phyloP scores from a whole-genome alignment of 2,329 filamentous ascomycete genomes.

The Ceratocystis variospora region DNA sequence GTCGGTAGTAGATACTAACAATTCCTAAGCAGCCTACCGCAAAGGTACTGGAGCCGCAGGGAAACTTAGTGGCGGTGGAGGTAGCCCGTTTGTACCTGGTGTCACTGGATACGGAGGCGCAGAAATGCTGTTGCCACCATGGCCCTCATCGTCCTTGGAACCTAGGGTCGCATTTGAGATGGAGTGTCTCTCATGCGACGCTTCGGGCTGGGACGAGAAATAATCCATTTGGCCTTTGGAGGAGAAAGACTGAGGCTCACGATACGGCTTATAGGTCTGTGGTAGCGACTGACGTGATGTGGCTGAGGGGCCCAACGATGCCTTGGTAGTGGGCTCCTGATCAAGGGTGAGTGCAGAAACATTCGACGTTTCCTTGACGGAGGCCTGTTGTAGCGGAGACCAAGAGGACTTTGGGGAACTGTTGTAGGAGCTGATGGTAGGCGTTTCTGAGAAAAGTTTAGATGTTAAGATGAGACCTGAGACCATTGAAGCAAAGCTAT shows the following conservation, averaged over 20 bases:
- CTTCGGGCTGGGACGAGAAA: constrained; percentile 3
- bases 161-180: not conserved
- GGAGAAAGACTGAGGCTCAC: constrained; percentile 9
- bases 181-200: constrained; percentile 1
- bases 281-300: constrained; percentile 10
- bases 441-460: constrained; percentile 10
- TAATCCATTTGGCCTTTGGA: constrained; percentile 16
- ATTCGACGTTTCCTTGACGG: not conserved
- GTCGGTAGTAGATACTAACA: not conserved
- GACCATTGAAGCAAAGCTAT: not conserved
- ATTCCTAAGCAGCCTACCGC: not conserved
- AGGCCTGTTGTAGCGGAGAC: not conserved
- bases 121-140: not conserved
- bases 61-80: constrained; percentile 17
- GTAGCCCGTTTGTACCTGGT: constrained; percentile 14
- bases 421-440: constrained; percentile 10
- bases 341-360: not conserved
- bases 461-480: constrained; percentile 11
- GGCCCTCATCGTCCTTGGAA: not conserved
- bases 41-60: constrained; percentile 12
- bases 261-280: constrained; percentile 18
- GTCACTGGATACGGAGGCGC: constrained; percentile 18
- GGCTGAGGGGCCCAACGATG: not conserved
- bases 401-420: not conserved
- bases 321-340: not conserved